Percentiles rank a stretch among this genome's conserved stretches.
These are phyloP conservation scores for Botrytis cinerea DNA, from an alignment of 2,329 filamentous ascomycete species.

Conservation along the genomic window DNA sequence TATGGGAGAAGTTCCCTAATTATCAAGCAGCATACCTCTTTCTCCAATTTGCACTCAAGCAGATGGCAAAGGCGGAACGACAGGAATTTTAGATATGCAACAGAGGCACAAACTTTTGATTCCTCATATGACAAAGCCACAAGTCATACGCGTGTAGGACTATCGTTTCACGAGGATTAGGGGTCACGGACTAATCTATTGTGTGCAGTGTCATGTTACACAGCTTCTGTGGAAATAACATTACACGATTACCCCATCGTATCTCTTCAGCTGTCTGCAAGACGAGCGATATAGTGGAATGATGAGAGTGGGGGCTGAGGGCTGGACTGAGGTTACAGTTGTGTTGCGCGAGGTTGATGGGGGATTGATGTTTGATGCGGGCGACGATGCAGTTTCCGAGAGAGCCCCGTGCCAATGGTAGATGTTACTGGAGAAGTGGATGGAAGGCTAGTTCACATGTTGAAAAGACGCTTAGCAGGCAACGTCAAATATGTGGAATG, in stretches of 20 bases:
- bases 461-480: not conserved
- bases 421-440: not conserved
- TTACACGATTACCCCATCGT: not conserved
- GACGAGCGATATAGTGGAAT: not conserved
- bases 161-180: not conserved
- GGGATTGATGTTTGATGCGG: not conserved
- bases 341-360: not conserved
- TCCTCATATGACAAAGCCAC: not conserved
- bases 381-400: not conserved
- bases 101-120: not conserved
- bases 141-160: not conserved
- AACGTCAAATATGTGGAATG: not conserved
- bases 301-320: not conserved
- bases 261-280: not conserved
- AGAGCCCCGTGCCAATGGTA: not conserved
- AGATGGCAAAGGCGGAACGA: constrained; percentile 8
- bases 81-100: constrained; percentile 11
- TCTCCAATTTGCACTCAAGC: no score
- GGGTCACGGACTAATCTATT: not conserved
- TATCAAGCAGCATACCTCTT: not conserved
- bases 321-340: not conserved
- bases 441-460: not conserved
- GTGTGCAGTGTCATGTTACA: not conserved
- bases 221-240: not conserved
- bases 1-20: not conserved